Base-by-base conservation (phyloP, 2,329 filamentous ascomycete species). In the Phyllosticta capitalensis region DNA sequence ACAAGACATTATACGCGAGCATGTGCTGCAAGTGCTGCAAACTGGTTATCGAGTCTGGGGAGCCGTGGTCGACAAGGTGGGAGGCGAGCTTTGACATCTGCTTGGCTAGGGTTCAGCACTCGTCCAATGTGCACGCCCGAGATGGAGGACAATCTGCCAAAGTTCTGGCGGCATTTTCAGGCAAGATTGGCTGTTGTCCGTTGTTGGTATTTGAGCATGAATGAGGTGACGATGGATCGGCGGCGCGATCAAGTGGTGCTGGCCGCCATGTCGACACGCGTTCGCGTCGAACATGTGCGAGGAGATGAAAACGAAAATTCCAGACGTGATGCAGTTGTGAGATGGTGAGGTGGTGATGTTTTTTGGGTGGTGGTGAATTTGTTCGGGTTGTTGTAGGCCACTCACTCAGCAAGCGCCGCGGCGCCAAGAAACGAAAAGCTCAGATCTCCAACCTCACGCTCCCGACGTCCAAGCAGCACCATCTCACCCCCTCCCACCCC, bases 401-500 rank as follows among this genome's bases (percentile, higher is more conserved):
- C n/a, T n/a, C n/a, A n/a, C n/a, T n/a, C n/a, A n/a, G n/a, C n/a
- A n/a, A n/a, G n/a, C n/a, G n/a, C n/a, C n/a, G n/a, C n/a, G 30
- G 30, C 30, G 30, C 30, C 30, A 38, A 38, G 30, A 38, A 38
- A 38, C 30, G 30, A 38, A 38, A 38, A 38, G 30, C 30, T 38
- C 30, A 38, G 30, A 48, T 59, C 57, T 59, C 55, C 38, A 59
- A 52, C 52, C 51, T 48, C 53, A 54, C 52, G 52, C 56, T 33
- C 51, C 38, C 56, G 56, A 50, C 53, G 51, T 22, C 49, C 56
- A 54, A 50, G 57, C 58, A 56, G 58, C 59, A 50, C 38, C 59
- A 56, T 56, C 58, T 14, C 48, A 57, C 52, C 38, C 30, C 33
- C 59, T 50, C 52, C 60, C 53, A 55, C 57, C 59, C 50, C 60